Evolutionary conservation across 2,329 filamentous ascomycete species (phyloP).

Genomic region (Fusarium brachygibbosum): DNA sequence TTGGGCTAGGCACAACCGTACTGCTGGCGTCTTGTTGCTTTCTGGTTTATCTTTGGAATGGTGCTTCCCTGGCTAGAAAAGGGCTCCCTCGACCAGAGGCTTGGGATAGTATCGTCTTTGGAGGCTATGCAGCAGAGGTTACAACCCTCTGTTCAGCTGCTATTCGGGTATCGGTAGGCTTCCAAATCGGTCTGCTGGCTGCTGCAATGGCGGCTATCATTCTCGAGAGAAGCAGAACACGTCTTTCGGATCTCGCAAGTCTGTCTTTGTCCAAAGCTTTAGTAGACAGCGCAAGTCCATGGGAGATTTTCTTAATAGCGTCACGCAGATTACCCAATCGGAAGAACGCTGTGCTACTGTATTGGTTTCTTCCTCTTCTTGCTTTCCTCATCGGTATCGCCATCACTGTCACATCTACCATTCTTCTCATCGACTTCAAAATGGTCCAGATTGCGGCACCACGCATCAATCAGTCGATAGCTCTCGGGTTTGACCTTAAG

Average conservation of each 20-base stretch:
- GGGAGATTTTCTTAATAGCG: neutral
- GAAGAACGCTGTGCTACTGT: accelerated
- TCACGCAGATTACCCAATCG: accelerated
- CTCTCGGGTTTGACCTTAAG: neutral
- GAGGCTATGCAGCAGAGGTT: neutral
- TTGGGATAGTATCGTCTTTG: constrained; percentile 19
- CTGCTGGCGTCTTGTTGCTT: constrained; percentile 9
- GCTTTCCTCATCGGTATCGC: neutral
- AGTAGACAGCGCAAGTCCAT: neutral
- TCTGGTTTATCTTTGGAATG: constrained; percentile 27
- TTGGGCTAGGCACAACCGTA: neutral
- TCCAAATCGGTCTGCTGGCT: constrained; percentile 9
- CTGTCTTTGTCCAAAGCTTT: constrained; percentile 11
- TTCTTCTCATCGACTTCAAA: constrained; percentile 25
- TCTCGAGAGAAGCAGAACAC: constrained; percentile 4
- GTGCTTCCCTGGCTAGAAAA: neutral
- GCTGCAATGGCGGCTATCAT: constrained; percentile 25
- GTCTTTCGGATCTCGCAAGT: neutral
- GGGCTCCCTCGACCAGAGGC: neutral
- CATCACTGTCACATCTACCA: constrained; percentile 20
- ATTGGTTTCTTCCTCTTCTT: neutral
- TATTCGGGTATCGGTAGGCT: neutral
- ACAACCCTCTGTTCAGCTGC: constrained; percentile 24
- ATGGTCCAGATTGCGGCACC: neutral
- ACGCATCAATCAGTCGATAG: neutral